Evolutionary conservation across 805 yeast genomes (phyloP).

Genomic region (Trichomonascus vanleenenianus): DNA sequence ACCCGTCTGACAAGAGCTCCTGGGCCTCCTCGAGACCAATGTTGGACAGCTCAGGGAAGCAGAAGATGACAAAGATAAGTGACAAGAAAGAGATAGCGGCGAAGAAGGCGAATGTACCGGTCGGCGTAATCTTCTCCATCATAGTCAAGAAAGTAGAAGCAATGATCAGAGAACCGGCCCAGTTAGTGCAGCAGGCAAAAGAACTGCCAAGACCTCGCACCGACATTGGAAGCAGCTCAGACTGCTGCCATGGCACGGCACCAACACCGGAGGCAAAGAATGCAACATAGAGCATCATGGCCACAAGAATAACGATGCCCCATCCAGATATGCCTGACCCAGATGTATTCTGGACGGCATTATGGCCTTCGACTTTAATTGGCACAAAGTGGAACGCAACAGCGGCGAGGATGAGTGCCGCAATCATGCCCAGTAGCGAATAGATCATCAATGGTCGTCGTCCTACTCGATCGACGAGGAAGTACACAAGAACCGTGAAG

Average conservation of each 20-base stretch:
- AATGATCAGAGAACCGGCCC: constrained; percentile 90
- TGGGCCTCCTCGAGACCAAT: constrained; percentile 14
- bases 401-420: constrained; percentile 68
- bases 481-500: constrained; percentile 76
- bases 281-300: constrained; percentile 83
- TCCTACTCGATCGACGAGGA: constrained; percentile 79
- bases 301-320: constrained; percentile 79
- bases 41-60: constrained; percentile 12
- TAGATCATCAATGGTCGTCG: constrained; percentile 71
- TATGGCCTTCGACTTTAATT: constrained; percentile 8
- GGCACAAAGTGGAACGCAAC: constrained; percentile 84
- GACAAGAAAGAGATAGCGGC: constrained; percentile 13
- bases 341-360: constrained; percentile 28
- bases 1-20: constrained; percentile 10
- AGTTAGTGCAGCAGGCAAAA: constrained; percentile 86
- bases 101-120: constrained; percentile 64
- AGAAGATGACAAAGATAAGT: constrained; percentile 9
- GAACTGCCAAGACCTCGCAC: constrained; percentile 91
- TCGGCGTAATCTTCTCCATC: constrained; percentile 87
- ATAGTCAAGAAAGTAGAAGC: constrained; percentile 89
- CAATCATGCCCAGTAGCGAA: constrained; percentile 76
- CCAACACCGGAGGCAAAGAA: constrained; percentile 92
- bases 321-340: constrained; percentile 50
- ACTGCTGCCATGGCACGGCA: constrained; percentile 97
- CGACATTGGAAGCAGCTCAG: constrained; percentile 86